Evolutionary conservation across 1,284 basidiomycete genomes (phyloP).

Genomic region (Leccinum ponderosum): DNA sequence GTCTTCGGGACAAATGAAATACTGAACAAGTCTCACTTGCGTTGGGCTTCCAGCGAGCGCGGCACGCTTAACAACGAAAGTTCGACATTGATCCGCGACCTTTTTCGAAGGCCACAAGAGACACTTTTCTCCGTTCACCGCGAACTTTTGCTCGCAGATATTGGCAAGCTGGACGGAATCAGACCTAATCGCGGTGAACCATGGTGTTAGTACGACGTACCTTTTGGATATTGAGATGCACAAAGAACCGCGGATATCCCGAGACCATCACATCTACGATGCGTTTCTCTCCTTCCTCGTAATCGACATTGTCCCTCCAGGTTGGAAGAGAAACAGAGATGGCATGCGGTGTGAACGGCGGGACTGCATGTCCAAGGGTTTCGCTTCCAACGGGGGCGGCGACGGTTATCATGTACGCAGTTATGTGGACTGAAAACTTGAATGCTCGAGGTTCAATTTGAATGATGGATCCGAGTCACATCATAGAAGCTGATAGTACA

Average conservation of each 20-base stretch:
- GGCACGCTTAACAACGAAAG: constrained; percentile 67
- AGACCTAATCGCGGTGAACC: background rate
- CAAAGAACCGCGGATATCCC: constrained; percentile 98
- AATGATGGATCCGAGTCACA: background rate
- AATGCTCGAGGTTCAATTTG: background rate
- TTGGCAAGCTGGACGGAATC: constrained; percentile 60
- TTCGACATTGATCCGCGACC: constrained; percentile 73
- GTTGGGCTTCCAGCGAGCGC: constrained; percentile 42
- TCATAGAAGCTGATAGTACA: background rate
- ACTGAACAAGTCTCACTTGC: constrained; percentile 69
- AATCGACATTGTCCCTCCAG: constrained; percentile 93
- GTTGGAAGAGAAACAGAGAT: constrained; percentile 97
- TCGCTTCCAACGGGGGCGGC: constrained; percentile 11
- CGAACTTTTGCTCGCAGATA: constrained; percentile 80
- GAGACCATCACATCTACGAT: constrained; percentile 84
- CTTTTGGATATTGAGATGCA: constrained; percentile 87
- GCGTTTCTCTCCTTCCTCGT: constrained; percentile 90
- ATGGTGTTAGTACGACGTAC: constrained; percentile 48
- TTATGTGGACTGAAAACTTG: background rate
- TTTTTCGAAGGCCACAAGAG: constrained; percentile 77
- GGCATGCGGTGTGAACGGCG: constrained; percentile 80
- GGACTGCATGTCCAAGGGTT: constrained; percentile 57
- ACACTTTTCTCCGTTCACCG: constrained; percentile 66
- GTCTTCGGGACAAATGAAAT: constrained; percentile 67
- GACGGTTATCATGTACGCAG: constrained; percentile 13